Conservation (phyloP, 2,329 filamentous ascomycete genomes). For the Aspergillus ustus region DNA sequence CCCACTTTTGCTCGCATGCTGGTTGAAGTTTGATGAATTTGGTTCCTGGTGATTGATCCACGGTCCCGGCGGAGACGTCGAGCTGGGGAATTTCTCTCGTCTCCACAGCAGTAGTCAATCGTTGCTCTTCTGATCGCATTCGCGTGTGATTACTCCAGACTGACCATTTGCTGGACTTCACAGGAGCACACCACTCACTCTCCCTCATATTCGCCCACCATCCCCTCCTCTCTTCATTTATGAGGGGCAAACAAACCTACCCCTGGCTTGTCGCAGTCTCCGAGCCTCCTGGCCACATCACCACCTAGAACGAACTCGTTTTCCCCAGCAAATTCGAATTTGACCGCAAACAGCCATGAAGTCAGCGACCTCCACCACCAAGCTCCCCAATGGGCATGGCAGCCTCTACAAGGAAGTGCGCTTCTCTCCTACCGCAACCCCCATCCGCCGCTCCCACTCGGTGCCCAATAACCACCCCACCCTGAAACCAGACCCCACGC, state of each 20-base stretch:
- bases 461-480: conserved; percentile 43
- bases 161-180: not conserved
- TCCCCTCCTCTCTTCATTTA: conserved; percentile 19
- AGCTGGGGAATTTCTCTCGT: conserved; percentile 4
- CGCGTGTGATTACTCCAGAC: not conserved
- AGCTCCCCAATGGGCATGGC: conserved; percentile 38
- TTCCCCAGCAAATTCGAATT: not conserved
- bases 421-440: conserved; percentile 45
- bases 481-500: conserved; percentile 31
- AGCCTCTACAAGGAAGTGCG: conserved; percentile 47
- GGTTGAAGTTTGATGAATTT: not conserved
- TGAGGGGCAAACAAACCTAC: conserved; percentile 15
- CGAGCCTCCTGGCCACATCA: conserved; percentile 15
- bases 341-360: conserved; percentile 29
- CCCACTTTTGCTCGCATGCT: not conserved
- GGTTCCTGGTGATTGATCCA: conserved; percentile 11
- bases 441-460: conserved; percentile 44
- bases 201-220: conserved; percentile 3
- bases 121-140: conserved; percentile 1
- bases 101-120: conserved; percentile 16
- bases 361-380: conserved; percentile 25
- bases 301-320: conserved; percentile 2
- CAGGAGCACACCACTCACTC: not conserved
- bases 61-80: not conserved
- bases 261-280: conserved; percentile 15